Percentiles rank a stretch among this genome's conserved stretches.
Evolutionary conservation across 2,329 filamentous ascomycete genomes (phyloP).

Genomic region (Phaeosphaeriaceae sp.): DNA sequence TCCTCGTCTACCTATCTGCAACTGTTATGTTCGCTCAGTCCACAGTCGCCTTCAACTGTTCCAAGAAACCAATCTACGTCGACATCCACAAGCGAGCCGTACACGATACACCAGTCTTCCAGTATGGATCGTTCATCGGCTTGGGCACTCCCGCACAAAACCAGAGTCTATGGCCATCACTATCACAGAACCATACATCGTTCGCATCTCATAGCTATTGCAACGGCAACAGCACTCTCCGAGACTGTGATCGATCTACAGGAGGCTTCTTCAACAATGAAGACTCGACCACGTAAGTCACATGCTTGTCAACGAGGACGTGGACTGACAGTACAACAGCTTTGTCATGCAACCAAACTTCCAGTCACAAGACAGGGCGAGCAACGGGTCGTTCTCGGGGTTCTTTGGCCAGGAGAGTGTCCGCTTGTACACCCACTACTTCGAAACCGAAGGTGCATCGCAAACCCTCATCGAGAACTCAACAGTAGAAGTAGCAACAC

Average conservation of each 20-base stretch:
- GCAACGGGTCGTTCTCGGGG: constrained; percentile 29
- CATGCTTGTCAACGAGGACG: not conserved
- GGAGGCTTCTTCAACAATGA: constrained; percentile 43
- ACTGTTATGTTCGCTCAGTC: constrained; percentile 47
- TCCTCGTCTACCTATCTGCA: constrained; percentile 34
- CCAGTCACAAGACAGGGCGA: constrained; percentile 34
- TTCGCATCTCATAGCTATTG: constrained; percentile 49
- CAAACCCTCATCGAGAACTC: constrained; percentile 45
- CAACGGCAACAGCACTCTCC: constrained; percentile 41
- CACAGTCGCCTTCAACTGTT: constrained; percentile 48
- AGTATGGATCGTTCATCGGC: constrained; percentile 56
- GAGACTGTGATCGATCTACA: constrained; percentile 40
- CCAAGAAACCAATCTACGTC: constrained; percentile 50
- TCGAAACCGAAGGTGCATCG: constrained; percentile 47
- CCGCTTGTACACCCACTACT: constrained; percentile 51
- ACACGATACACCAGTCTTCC: constrained; percentile 47
- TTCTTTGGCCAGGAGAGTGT: constrained; percentile 45
- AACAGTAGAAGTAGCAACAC: constrained; percentile 43
- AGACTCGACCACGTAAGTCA: constrained; percentile 42
- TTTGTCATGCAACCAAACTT: constrained; percentile 31
- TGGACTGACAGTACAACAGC: constrained; percentile 26
- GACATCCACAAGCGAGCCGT: constrained; percentile 54
- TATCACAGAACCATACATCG: constrained; percentile 52
- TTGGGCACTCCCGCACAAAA: constrained; percentile 53
- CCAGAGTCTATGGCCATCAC: constrained; percentile 53